A percentile compares a stretch with the other conserved stretches of the same genome.
phyloP scores from a whole-genome alignment of 208 protist genomes.

The Leishmania gerbilli region DNA sequence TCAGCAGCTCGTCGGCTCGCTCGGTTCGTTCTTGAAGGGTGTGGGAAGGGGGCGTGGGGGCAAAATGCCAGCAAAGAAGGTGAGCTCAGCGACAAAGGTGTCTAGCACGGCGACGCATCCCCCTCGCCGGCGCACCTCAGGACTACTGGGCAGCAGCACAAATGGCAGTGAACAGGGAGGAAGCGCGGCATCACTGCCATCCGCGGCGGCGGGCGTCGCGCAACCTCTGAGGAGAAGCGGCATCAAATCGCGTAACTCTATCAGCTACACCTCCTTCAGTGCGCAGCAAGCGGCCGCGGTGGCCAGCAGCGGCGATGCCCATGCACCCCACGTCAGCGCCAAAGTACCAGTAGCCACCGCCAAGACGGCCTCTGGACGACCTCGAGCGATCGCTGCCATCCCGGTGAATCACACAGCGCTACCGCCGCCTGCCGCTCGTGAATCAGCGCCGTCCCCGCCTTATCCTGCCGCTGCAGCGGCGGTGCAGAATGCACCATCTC shows the following conservation, averaged over 20 bases:
- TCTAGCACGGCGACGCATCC: not conserved
- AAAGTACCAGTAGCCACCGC: not conserved
- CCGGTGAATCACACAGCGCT: not conserved
- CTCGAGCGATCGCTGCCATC: not conserved
- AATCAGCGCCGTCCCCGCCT: not conserved
- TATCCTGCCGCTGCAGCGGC: not conserved
- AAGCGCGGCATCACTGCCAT: not conserved
- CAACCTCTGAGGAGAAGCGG: not conserved
- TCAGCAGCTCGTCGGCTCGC: not conserved
- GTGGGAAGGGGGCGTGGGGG: not conserved
- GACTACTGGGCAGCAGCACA: slow-evolving; percentile 7
- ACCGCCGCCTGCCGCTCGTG: not conserved
- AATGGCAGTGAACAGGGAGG: slow-evolving; percentile 9
- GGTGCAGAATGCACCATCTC: not conserved
- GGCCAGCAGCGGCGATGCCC: slow-evolving; percentile 2
- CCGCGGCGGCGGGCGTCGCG: not conserved
- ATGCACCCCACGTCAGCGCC: not conserved
- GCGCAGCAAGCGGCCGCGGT: not conserved
- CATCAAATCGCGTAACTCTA: not conserved
- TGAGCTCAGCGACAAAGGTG: not conserved
- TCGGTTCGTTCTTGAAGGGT: not conserved
- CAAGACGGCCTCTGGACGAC: not conserved
- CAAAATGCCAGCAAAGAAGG: slow-evolving; percentile 23
- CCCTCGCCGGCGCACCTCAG: slow-evolving; percentile 7
- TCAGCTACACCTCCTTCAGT: not conserved